Evolutionary conservation across 1,284 basidiomycete genomes (phyloP), one percentile per base, ranked within the genome.

Genomic region (Ceratobasidium sp.): DNA sequence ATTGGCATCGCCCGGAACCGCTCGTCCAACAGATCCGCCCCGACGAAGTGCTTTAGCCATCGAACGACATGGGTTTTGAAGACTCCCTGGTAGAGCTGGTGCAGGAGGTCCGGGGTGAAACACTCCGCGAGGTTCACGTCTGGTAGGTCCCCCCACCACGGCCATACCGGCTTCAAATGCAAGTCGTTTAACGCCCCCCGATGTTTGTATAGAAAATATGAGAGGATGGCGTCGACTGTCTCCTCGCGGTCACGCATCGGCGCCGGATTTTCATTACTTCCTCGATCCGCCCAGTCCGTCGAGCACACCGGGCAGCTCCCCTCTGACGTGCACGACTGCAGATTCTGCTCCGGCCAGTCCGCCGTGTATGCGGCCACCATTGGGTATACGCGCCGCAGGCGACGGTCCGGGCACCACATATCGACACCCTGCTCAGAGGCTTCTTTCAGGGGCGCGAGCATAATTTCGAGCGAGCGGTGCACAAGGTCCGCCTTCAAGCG

Each of bases 331-430:
- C 81, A 80, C 7, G 77, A 57, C 13, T 80, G 52, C 0, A 80
- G 48, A 33, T 69, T 78, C 54, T 81, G 79, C 52, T 82, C 81
- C 10, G 78, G 80, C 54, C 78, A 80, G 54, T 82, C 81, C 6
- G 79, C 80, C 13, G 80, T 62, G 42, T 77, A 81, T 0, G 74
- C 78, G 0, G 80, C 80, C 9, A 82, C 73, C 23, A 81, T 75
- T 7, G 56, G 69, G 26, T 59, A 71, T 3, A 46, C 69, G 4
- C 26, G 57, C 12, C 44, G n/a, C 0, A 77, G 59, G 6, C 59
- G 13, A 9, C 77, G 69, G 48, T 81, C 80, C 0, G 80, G 77
- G 62, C 80, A 80, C 7, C 42, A 54, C 71, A 81, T 79, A 0
- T 71, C 40, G 9, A 79, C 56, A 4, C 80, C 81, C 0, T 69